Conservation (phyloP, 1,139 yeast species). For the Suhomyces coccinellae region DNA sequence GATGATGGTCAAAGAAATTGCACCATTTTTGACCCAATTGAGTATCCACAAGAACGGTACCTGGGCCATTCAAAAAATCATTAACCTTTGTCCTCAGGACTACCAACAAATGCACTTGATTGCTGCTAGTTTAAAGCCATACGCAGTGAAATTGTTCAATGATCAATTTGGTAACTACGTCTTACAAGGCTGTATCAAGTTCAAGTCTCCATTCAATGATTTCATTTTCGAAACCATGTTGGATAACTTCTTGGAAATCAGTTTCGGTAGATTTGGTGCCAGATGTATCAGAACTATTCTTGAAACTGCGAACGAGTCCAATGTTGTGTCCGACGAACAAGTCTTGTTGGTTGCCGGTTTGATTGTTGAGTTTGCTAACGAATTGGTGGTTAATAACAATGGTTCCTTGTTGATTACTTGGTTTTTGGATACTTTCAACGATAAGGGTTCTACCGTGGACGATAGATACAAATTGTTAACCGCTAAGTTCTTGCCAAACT, state of each 20-base stretch:
- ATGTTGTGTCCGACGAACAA: slow-evolving; percentile 58
- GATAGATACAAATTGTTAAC: slow-evolving; percentile 36
- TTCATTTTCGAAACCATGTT: slow-evolving; percentile 85
- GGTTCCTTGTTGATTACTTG: slow-evolving; percentile 91
- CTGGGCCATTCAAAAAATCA: slow-evolving; percentile 98
- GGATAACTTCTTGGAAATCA: slow-evolving; percentile 76
- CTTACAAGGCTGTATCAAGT: slow-evolving; percentile 88
- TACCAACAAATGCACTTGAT: slow-evolving; percentile 69
- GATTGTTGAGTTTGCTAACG: slow-evolving; percentile 76
- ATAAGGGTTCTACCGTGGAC: slow-evolving; percentile 45
- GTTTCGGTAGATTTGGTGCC: slow-evolving; percentile 92
- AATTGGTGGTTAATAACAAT: slow-evolving; percentile 78
- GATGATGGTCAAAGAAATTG: slow-evolving; percentile 75
- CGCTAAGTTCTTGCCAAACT: slow-evolving; percentile 58
- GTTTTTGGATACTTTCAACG: slow-evolving; percentile 85
- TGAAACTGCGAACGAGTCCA: slow-evolving; percentile 59
- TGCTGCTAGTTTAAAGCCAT: slow-evolving; percentile 72
- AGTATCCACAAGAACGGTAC: slow-evolving; percentile 98
- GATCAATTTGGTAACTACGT: slow-evolving; percentile 98
- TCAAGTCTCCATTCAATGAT: slow-evolving; percentile 85
- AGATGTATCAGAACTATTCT: slow-evolving; percentile 91
- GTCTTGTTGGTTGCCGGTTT: slow-evolving; percentile 75
- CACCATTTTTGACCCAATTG: slow-evolving; percentile 83
- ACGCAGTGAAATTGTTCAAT: slow-evolving; percentile 80
- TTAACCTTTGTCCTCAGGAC: slow-evolving; percentile 61